Percentiles rank a stretch among this genome's conserved stretches.
phyloP scores from a whole-genome alignment of 805 yeast genomes.

The Candida parachauliodes region DNA sequence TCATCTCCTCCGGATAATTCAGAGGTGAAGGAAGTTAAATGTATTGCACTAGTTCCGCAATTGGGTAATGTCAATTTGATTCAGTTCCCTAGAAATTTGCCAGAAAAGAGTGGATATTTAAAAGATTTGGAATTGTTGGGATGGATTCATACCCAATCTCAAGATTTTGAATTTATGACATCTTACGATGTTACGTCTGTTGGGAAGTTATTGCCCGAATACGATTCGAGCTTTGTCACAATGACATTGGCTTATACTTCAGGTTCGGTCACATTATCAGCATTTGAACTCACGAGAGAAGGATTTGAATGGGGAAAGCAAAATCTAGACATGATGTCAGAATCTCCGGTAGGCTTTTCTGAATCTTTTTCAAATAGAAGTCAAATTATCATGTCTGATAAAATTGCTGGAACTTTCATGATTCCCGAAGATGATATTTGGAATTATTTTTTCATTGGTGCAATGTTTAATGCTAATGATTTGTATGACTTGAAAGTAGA shows the following conservation, averaged over 20 bases:
- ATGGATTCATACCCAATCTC: constrained; percentile 85
- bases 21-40: constrained; percentile 72
- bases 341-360: constrained; percentile 65
- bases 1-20: constrained; percentile 68
- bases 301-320: constrained; percentile 78
- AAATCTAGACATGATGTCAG: constrained; percentile 53
- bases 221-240: constrained; percentile 48
- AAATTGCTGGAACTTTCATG: constrained; percentile 74
- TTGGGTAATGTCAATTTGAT: constrained; percentile 68
- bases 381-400: constrained; percentile 71
- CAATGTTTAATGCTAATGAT: constrained; percentile 68
- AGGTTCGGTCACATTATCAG: constrained; percentile 78
- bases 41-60: constrained; percentile 83
- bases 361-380: constrained; percentile 55
- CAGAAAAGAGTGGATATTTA: constrained; percentile 27
- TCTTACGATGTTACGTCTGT: constrained; percentile 70
- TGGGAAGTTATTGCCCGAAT: constrained; percentile 35
- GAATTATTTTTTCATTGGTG: constrained; percentile 89
- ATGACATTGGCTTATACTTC: constrained; percentile 71
- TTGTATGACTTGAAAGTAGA: constrained; percentile 67
- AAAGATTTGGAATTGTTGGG: constrained; percentile 73
- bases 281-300: constrained; percentile 53
- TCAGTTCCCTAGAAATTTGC: constrained; percentile 51
- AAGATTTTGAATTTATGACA: constrained; percentile 58
- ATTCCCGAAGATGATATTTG: constrained; percentile 84